Evolutionary conservation across 1,284 basidiomycete genomes (phyloP).

Genomic region (Cryptococcus maquisensis): DNA sequence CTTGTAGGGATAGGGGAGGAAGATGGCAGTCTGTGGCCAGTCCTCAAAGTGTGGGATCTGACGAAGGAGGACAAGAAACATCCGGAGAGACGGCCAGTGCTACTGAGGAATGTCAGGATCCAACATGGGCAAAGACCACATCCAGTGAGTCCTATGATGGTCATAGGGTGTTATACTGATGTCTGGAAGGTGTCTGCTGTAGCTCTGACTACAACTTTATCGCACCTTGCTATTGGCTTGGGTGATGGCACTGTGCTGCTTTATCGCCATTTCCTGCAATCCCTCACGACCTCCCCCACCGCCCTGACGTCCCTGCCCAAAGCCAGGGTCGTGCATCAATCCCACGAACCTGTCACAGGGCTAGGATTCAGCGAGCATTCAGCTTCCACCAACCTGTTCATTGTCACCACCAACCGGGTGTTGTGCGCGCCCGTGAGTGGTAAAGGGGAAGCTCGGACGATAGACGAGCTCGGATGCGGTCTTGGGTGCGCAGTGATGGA

Average conservation of each 20-base stretch:
- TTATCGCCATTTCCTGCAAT: conserved; percentile 85
- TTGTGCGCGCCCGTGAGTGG: conserved; percentile 62
- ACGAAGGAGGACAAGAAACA: conserved; percentile 65
- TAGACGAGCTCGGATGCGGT: conserved; percentile 81
- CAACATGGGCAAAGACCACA: conserved; percentile 66
- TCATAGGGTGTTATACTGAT: neutral
- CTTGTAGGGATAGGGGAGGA: conserved; percentile 85
- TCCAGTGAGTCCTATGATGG: conserved; percentile 57
- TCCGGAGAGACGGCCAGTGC: conserved; percentile 52
- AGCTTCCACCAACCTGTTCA: conserved; percentile 57
- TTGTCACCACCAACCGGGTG: conserved; percentile 82
- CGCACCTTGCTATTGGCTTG: conserved; percentile 83
- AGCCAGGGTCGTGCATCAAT: conserved; percentile 69
- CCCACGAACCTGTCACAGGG: conserved; percentile 80
- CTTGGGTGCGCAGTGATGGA: conserved; percentile 81
- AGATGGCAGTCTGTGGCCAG: conserved; percentile 63
- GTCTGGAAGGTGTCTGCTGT: conserved; percentile 66
- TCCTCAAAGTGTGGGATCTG: conserved; percentile 87
- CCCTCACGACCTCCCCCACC: conserved; percentile 58
- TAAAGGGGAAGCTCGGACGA: conserved; percentile 61
- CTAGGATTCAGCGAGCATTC: conserved; percentile 74
- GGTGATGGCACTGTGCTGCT: conserved; percentile 92
- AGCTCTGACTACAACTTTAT: conserved; percentile 72
- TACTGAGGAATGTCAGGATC: conserved; percentile 72
- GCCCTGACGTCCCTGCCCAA: conserved; percentile 71